phyloP scores from a whole-genome alignment of 257 asterid species.

The Fraxinus cuspidata region DNA sequence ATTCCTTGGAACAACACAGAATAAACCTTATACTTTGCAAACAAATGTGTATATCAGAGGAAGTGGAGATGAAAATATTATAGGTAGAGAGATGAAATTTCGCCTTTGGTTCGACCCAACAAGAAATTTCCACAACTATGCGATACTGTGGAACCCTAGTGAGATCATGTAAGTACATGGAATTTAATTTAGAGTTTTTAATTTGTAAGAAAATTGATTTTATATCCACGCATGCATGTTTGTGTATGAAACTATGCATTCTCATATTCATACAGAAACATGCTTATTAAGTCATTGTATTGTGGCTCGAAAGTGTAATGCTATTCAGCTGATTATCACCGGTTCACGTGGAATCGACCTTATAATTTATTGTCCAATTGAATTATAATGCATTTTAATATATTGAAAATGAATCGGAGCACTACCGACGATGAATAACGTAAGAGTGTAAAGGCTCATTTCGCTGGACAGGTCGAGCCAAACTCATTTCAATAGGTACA shows the following conservation, averaged over 20 bases:
- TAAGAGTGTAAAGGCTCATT: not conserved
- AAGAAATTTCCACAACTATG: conserved; percentile 66
- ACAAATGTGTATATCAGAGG: conserved; percentile 84
- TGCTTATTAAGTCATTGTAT: too few relatives aligned
- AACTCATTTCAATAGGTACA: not conserved
- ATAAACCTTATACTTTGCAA: conserved; percentile 72
- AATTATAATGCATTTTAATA: too few relatives aligned
- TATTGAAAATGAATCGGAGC: too few relatives aligned
- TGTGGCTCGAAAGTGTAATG: too few relatives aligned
- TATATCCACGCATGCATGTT: not conserved
- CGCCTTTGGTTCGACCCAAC: conserved; percentile 95
- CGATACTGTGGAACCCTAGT: conserved; percentile 72
- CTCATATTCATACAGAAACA: not conserved
- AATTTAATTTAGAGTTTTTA: not conserved
- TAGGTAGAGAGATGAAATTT: conserved; percentile 78
- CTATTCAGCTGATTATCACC: too few relatives aligned
- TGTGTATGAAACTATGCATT: not conserved
- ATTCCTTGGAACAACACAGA: conserved; percentile 78
- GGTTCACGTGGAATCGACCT: too few relatives aligned
- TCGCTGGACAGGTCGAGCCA: not conserved
- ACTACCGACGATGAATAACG: too few relatives aligned
- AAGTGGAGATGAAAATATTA: conserved; percentile 74
- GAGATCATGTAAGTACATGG: conserved; percentile 61
- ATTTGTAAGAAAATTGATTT: not conserved
- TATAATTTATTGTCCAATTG: too few relatives aligned